These are phyloP conservation scores for Tetrastigma voinierianum DNA, from an alignment of 164 flowering plant genomes.

Conservation along the genomic window DNA sequence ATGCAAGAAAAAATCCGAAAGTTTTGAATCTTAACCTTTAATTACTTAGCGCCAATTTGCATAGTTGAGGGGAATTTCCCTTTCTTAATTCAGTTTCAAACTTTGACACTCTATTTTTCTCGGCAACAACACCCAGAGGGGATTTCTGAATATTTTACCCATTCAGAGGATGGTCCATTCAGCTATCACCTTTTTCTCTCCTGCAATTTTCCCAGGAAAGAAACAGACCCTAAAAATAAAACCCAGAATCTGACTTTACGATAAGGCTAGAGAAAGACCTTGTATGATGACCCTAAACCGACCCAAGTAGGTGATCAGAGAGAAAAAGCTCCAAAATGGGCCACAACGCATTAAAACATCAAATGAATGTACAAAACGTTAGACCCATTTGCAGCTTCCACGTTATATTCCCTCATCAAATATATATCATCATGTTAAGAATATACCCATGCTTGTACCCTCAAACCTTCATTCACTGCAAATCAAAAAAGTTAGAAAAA, in stretches of 20 bases:
- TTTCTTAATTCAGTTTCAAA: no score
- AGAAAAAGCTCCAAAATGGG: constrained; percentile 58
- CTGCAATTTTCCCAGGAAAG: no score
- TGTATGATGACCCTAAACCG: constrained; percentile 46
- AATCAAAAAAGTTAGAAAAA: neutral
- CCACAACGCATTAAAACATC: constrained; percentile 47
- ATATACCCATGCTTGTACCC: constrained; percentile 48
- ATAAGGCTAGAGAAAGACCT: constrained; percentile 39
- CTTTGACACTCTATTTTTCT: no score
- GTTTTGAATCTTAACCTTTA: no score
- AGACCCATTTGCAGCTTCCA: constrained; percentile 26
- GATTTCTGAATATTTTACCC: no score
- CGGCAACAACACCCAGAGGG: no score
- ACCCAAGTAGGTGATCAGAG: constrained; percentile 65
- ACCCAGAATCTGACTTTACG: constrained; percentile 25
- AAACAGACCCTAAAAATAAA: neutral
- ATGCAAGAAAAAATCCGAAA: no score
- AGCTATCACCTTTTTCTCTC: no score
- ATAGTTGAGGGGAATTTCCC: no score
- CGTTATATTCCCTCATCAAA: constrained; percentile 33
- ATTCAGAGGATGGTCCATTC: no score
- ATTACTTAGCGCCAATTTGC: no score
- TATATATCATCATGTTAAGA: constrained; percentile 61
- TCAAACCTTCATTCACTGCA: constrained; percentile 66
- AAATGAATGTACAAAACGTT: constrained; percentile 40